Evolutionary conservation across 345 rosid genomes (phyloP).

Genomic region (Cardamine chenopodiifolia): DNA sequence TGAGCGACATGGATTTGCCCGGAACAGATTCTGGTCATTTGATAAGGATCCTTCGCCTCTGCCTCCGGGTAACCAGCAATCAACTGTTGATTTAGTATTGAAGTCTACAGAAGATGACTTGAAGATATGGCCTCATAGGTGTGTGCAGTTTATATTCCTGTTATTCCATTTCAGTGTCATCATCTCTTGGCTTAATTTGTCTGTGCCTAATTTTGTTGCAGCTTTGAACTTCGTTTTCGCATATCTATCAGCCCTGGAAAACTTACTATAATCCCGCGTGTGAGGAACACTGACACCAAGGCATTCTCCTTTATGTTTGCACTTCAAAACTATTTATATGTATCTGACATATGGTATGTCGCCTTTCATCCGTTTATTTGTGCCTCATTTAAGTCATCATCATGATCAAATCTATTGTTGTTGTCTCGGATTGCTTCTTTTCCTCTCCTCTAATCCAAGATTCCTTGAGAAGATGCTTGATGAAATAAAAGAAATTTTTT

Average conservation of each 20-base stretch:
- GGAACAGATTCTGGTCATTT: slow-evolving; percentile 75
- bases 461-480: neutral
- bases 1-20: slow-evolving; percentile 90
- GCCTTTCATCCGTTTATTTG: neutral
- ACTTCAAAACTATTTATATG: slow-evolving; percentile 70
- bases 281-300: slow-evolving; percentile 80
- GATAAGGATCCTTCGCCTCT: slow-evolving; percentile 82
- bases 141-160: slow-evolving; percentile 3
- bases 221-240: slow-evolving; percentile 92
- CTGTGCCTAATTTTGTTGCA: slow-evolving; percentile 42
- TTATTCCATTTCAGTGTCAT: slow-evolving; percentile 5
- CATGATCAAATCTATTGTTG: neutral
- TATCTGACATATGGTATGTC: slow-evolving; percentile 86
- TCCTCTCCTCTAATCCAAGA: neutral
- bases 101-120: slow-evolving; percentile 78
- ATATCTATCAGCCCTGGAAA: slow-evolving; percentile 69
- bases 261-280: slow-evolving; percentile 85
- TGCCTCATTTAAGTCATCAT: neutral
- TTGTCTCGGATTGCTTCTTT: neutral
- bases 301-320: slow-evolving; percentile 76
- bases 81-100: slow-evolving; percentile 77
- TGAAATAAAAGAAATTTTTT: no score
- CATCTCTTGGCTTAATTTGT: slow-evolving; percentile 2
- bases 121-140: slow-evolving; percentile 85
- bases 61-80: slow-evolving; percentile 63